Percentiles rank a stretch among this genome's conserved stretches.
Evolutionary conservation across 1,139 yeast species (phyloP).

Genomic region (Geotrichum histeridarum): DNA sequence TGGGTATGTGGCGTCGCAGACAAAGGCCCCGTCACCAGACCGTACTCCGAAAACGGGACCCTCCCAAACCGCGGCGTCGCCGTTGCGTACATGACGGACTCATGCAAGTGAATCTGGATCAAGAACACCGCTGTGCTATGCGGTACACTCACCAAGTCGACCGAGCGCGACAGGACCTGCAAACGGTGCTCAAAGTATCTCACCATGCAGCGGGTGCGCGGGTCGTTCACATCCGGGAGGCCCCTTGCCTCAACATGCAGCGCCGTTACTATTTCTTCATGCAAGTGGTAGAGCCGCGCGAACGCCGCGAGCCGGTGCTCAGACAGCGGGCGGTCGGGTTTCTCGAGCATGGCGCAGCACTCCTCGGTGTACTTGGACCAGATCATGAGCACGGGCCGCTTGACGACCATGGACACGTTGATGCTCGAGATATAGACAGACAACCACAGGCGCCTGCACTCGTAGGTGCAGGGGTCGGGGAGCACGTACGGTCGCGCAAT

Average conservation of each 20-base stretch:
- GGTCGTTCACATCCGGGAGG: constrained; percentile 32
- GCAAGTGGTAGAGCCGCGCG: constrained; percentile 53
- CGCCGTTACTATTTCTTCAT: constrained; percentile 52
- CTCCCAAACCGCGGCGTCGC: constrained; percentile 32
- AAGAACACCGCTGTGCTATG: constrained; percentile 38
- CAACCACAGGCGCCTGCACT: constrained; percentile 36
- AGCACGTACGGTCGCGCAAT: constrained; percentile 38
- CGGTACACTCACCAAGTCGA: background rate
- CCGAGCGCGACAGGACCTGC: background rate
- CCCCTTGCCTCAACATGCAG: constrained; percentile 27
- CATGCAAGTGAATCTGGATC: constrained; percentile 71
- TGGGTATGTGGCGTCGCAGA: constrained; percentile 25
- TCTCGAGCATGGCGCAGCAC: constrained; percentile 50
- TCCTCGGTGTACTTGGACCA: constrained; percentile 58
- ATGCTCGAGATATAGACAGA: constrained; percentile 32
- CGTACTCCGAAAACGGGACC: constrained; percentile 38
- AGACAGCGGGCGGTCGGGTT: constrained; percentile 28
- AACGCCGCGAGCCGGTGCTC: constrained; percentile 48
- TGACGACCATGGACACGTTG: constrained; percentile 32
- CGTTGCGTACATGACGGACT: constrained; percentile 44
- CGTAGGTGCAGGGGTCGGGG: constrained; percentile 36
- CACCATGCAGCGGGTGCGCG: constrained; percentile 26
- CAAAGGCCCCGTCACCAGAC: constrained; percentile 30
- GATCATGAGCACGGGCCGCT: constrained; percentile 30
- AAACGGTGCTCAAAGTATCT: constrained; percentile 28